Conservation (phyloP, 257 asterid species). For the Linaria vulgaris region DNA sequence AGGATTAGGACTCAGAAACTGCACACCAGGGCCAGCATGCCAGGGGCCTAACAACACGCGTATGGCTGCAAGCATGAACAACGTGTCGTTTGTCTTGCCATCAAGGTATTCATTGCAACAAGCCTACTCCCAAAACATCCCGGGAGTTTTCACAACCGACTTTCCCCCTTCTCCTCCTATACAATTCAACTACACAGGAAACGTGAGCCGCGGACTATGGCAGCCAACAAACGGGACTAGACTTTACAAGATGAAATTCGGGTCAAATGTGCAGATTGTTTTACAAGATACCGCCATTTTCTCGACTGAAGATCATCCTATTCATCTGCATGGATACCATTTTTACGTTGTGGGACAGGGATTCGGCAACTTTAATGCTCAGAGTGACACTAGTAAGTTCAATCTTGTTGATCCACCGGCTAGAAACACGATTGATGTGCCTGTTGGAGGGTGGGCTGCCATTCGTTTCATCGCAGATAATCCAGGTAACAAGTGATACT, state of each 20-base stretch:
- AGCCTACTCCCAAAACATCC: constrained; percentile 48
- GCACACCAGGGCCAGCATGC: constrained; percentile 55
- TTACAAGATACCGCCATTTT: constrained; percentile 65
- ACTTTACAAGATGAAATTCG: constrained; percentile 47
- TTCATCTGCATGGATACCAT: constrained; percentile 71
- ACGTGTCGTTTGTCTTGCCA: constrained; percentile 50
- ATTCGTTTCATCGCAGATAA: constrained; percentile 66
- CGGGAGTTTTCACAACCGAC: constrained; percentile 50
- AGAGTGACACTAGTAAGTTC: constrained; percentile 41
- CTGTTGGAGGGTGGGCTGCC: constrained; percentile 71
- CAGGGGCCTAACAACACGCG: constrained; percentile 68
- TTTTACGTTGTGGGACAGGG: constrained; percentile 64
- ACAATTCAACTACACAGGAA: constrained; percentile 61
- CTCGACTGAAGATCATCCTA: constrained; percentile 62
- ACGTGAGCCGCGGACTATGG: constrained; percentile 52
- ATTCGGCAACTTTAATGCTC: constrained; percentile 54
- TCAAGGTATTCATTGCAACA: constrained; percentile 44
- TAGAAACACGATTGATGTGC: constrained; percentile 68
- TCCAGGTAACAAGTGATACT: constrained; percentile 43
- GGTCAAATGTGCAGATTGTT: constrained; percentile 54
- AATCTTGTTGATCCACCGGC: constrained; percentile 60
- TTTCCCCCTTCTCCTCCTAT: constrained; percentile 56
- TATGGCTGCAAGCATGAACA: constrained; percentile 60
- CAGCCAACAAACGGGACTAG: constrained; percentile 51
- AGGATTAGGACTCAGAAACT: constrained; percentile 55